Conservation (phyloP, 176 grass and related monocot species). For the Phoenix roebelenii region DNA sequence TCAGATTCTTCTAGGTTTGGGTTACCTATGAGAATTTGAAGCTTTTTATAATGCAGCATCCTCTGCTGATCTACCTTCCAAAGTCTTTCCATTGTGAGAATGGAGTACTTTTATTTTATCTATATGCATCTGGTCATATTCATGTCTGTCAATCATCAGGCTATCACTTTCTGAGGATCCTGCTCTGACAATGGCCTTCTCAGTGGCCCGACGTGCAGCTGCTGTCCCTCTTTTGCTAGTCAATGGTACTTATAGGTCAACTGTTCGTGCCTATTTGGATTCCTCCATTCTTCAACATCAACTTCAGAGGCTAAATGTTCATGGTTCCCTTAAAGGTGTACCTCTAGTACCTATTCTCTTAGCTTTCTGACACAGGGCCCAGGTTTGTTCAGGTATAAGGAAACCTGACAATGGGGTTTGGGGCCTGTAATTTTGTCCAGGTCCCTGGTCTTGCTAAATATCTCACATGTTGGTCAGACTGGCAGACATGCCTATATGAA, state of each 20-base stretch:
- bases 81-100: not conserved
- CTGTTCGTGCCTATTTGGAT: slow-evolving; percentile 76
- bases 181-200: slow-evolving; percentile 81
- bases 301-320: slow-evolving; percentile 43
- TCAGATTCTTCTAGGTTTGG: slow-evolving; percentile 10
- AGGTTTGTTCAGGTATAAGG: too few relatives aligned
- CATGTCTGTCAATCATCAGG: slow-evolving; percentile 23
- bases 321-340: slow-evolving; percentile 87
- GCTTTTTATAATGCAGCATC: not conserved
- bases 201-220: slow-evolving; percentile 75
- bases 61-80: too few relatives aligned
- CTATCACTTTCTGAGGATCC: slow-evolving; percentile 66
- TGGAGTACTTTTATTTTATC: not conserved
- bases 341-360: not conserved
- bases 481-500: not conserved
- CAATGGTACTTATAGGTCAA: slow-evolving; percentile 91
- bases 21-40: not conserved
- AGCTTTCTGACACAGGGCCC: too few relatives aligned
- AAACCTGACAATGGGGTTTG: too few relatives aligned
- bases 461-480: too few relatives aligned
- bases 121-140: slow-evolving; percentile 5
- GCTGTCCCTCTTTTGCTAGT: slow-evolving; percentile 88
- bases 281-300: slow-evolving; percentile 88
- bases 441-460: too few relatives aligned
- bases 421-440: too few relatives aligned